Evolutionary conservation across 306 rosid genomes (phyloP), one percentile per base, ranked within the genome.

Genomic region (Crataegus laevigata): DNA sequence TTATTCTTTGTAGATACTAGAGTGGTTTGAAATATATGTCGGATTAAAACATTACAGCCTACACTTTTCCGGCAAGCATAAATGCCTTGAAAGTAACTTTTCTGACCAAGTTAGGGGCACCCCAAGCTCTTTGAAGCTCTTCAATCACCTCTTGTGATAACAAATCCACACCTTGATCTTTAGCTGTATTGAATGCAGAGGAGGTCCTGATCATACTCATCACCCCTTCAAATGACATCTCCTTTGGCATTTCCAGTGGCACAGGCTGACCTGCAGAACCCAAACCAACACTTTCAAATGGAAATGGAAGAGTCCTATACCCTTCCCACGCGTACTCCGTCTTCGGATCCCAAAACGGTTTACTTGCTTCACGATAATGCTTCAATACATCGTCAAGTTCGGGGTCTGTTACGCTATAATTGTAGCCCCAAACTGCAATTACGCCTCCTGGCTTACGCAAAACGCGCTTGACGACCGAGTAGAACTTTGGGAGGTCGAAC

Each of bases 261-360:
- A 59, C 25, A 3, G 83, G 88, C 21, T 71, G 50, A 14, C 83
- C 85, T 72, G 78, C 85, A 69, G 34, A 73, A 28, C 85, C 81
- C 28, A 84, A 75, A 19, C 85, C 88, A 11, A 75, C 78, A 11
- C 78, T 75, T 24, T 78, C 78, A 68, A 84, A 81, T 17, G 83
- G 87, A 60, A 84, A 84, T 9, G 81, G 85, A 29, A 84, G 71
- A 4, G 88, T 78, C 47, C 26, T 75, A 62, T 81, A 84, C 6
- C 71, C 81, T 6, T 75, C 77, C 34, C 68, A 7, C 1, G 78
- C n/a, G 58, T 78, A 64, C 18, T 62, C 18, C 2, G 17, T 15
- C 21, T 74, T 68, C 1, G 64, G 73, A 54, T 73, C 57, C 51
- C 51, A 40, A 69, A 68, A 77, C 12, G 85, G 82, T 1, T n/a